phyloP scores from a whole-genome alignment of 768 basidiomycete species.

The Artomyces pyxidatus region DNA sequence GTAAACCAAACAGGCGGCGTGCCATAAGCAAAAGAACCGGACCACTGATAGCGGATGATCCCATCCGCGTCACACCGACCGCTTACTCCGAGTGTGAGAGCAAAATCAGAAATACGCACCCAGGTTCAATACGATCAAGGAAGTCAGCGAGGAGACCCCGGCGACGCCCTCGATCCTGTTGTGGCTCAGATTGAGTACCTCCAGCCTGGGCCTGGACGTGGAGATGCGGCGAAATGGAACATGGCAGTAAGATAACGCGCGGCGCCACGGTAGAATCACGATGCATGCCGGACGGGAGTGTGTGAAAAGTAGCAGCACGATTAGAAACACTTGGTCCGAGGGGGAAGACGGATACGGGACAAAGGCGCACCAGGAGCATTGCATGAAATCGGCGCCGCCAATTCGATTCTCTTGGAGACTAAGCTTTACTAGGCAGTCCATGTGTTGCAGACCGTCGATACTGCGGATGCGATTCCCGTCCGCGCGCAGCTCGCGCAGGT shows the following conservation, averaged over 20 bases:
- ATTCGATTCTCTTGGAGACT: constrained; percentile 74
- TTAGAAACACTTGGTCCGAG: constrained; percentile 6
- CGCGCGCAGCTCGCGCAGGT: constrained; percentile 83
- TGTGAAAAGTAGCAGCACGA: constrained; percentile 10
- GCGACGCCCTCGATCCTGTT: constrained; percentile 56
- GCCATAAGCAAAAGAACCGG: constrained; percentile 13
- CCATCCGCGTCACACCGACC: not conserved
- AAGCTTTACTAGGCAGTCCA: constrained; percentile 80
- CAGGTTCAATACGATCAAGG: constrained; percentile 67
- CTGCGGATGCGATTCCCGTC: constrained; percentile 75
- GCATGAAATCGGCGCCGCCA: constrained; percentile 46
- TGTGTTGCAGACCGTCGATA: constrained; percentile 66
- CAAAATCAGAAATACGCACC: constrained; percentile 51
- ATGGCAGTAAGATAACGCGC: constrained; percentile 1
- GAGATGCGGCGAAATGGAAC: constrained; percentile 2
- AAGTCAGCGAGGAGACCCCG: constrained; percentile 54
- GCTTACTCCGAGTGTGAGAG: constrained; percentile 2
- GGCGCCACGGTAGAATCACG: constrained; percentile 8
- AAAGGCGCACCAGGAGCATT: constrained; percentile 58
- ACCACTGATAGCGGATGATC: not conserved
- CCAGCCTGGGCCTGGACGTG: constrained; percentile 41
- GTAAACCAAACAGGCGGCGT: constrained; percentile 1
- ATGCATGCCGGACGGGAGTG: constrained; percentile 6
- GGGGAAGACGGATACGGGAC: constrained; percentile 14
- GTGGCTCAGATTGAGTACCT: constrained; percentile 74